Evolutionary conservation across 2,329 filamentous ascomycete species (phyloP), one percentile per base, ranked within the genome.

Genomic region (Claviceps sp.): DNA sequence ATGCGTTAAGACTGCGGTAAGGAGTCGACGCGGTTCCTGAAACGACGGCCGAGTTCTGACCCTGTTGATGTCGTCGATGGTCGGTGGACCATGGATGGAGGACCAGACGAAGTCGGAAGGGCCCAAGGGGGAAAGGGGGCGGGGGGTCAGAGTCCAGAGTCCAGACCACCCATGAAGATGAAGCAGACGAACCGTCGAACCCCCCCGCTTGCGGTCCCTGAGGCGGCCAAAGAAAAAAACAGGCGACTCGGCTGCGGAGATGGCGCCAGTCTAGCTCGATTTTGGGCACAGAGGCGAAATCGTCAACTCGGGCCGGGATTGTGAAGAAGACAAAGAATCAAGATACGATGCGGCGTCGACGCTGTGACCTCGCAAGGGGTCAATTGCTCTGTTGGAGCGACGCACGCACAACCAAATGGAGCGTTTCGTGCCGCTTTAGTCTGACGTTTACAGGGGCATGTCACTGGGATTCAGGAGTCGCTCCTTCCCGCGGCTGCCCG

Each of bases 1-100:
- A 57, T 55, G 53, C 55, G 57, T 57, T 54, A 57, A 57, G 56
- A 47, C 58, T 54, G 56, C 56, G 58, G 58, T 58, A 57, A 58
- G 56, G 57, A 61, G 58, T 60, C 30, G 60, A 59, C 55, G 53
- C 58, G 52, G 60, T 62, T 60, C 60, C 60, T 62, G 60, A 62
- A 62, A 62, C 60, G 58, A 56, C 53, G 48, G 20, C 30, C 30
- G 9, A 30, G 30, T 30, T 30, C 30, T 30, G 30, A 11, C 30
- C 30, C 46, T 37, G 46, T 34, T 47, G 20, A 34, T 48, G 14
- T 24, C n/a, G 34, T 9, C 13, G 46, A 38, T 36, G 18, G 18
- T 6, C 16, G 34, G n/a, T 11, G n/a, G 44, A 34, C 44, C 22
- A 13, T 34, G 13, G 34, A 13, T 34, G 13, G 34, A 22, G 24